Evolutionary conservation across 306 rosid species (phyloP).

Genomic region (Dalbergia cochinchinensis): DNA sequence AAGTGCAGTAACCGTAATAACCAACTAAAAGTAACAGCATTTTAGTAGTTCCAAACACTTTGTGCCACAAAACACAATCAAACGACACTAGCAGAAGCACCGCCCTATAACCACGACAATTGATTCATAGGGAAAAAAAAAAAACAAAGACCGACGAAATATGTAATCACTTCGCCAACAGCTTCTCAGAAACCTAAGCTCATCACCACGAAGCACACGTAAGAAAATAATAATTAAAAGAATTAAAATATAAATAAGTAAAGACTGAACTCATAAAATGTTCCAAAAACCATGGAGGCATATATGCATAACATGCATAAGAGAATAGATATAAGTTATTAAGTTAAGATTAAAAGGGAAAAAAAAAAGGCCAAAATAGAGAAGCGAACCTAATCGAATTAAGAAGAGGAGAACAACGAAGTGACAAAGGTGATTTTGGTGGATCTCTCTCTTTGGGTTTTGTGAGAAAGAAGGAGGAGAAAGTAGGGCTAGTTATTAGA

Average conservation of each 20-base stretch:
- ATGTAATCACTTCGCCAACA: background rate
- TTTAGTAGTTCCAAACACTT: background rate
- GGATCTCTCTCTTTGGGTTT: slow-evolving; percentile 52
- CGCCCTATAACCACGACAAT: background rate
- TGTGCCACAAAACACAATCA: slow-evolving; percentile 12
- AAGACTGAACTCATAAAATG: background rate
- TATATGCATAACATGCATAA: background rate
- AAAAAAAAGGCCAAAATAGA: background rate
- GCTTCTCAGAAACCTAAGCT: slow-evolving; percentile 9
- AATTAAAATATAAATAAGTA: background rate
- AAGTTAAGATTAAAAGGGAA: no score
- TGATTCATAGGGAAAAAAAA: slow-evolving; percentile 11
- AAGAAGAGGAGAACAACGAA: slow-evolving; percentile 28
- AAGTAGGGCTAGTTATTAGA: no score
- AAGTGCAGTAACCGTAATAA: background rate
- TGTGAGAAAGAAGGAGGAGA: background rate
- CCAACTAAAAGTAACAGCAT: background rate
- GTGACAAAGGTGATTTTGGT: background rate
- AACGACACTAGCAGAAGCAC: slow-evolving; percentile 10
- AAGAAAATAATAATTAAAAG: background rate
- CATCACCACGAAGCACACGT: background rate
- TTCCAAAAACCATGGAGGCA: slow-evolving; percentile 16
- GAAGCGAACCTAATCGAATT: slow-evolving; percentile 48
- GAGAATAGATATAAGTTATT: slow-evolving; percentile 13
- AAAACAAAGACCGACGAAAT: background rate